phyloP scores from a whole-genome alignment of 495 filamentous ascomycete species.

The Delitschia confertaspora region DNA sequence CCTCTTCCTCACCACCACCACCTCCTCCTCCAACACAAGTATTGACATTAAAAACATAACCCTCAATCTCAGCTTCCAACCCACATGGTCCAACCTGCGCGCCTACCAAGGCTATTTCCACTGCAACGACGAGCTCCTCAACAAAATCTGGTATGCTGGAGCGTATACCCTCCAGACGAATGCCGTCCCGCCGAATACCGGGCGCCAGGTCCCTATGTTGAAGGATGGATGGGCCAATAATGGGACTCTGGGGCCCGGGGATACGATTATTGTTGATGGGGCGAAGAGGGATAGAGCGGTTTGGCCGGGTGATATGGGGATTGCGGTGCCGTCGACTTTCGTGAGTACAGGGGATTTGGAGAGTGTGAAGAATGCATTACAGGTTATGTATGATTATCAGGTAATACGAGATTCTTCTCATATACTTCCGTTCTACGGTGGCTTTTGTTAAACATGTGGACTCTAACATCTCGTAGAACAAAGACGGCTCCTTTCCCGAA shows the following conservation, averaged over 20 bases:
- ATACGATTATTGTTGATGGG: conserved; percentile 25
- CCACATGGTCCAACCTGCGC: conserved; percentile 54
- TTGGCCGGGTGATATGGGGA: conserved; percentile 47
- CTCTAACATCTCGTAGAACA: conserved; percentile 13
- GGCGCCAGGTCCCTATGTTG: conserved; percentile 44
- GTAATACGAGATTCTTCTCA: too few relatives aligned
- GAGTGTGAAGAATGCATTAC: conserved; percentile 52
- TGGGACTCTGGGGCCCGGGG: conserved; percentile 33
- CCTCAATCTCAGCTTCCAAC: conserved; percentile 50
- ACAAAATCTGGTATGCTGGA: conserved; percentile 34
- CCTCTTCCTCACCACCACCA: conserved; percentile 41
- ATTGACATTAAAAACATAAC: conserved; percentile 30
- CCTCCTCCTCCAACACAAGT: conserved; percentile 35
- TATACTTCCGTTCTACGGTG: not conserved
- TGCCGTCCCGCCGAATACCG: conserved; percentile 46
- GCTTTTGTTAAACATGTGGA: not conserved
- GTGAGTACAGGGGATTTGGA: conserved; percentile 53
- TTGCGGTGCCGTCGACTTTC: conserved; percentile 48
- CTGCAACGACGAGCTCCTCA: conserved; percentile 47
- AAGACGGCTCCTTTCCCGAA: conserved; percentile 38
- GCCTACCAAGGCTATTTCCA: conserved; percentile 59
- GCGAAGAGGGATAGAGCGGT: conserved; percentile 24
- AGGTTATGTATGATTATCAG: conserved; percentile 53
- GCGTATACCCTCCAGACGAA: conserved; percentile 41
- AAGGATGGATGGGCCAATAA: conserved; percentile 48